A percentile compares a stretch with the other conserved stretches of the same genome.
Evolutionary conservation across 805 yeast genomes (phyloP).

Genomic region (Candida glaebosa): DNA sequence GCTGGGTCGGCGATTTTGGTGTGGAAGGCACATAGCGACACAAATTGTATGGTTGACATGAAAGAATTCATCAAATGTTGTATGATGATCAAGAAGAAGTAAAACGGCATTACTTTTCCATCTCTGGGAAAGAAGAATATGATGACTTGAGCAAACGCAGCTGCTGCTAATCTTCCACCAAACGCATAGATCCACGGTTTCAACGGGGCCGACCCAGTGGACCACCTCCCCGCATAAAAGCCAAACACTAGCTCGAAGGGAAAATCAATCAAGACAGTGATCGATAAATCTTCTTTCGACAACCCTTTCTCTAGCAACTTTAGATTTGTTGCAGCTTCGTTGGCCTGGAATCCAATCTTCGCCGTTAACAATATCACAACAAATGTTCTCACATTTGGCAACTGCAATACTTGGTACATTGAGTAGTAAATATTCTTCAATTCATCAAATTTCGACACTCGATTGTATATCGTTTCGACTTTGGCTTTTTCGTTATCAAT

Average conservation of each 20-base stretch:
- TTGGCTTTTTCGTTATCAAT: constrained; percentile 25
- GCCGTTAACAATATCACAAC: constrained; percentile 73
- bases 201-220: constrained; percentile 71
- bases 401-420: constrained; percentile 65
- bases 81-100: constrained; percentile 68
- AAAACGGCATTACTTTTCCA: constrained; percentile 45
- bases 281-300: constrained; percentile 87
- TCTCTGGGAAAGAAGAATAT: constrained; percentile 68
- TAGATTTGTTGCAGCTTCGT: constrained; percentile 92
- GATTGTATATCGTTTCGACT: constrained; percentile 24
- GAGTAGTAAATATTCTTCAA: constrained; percentile 56
- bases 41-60: constrained; percentile 94
- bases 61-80: constrained; percentile 87
- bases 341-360: constrained; percentile 91
- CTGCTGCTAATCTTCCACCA: constrained; percentile 75
- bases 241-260: constrained; percentile 96
- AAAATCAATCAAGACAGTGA: constrained; percentile 89
- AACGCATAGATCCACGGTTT: constrained; percentile 90
- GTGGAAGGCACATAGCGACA: constrained; percentile 90
- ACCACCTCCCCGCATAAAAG: constrained; percentile 94
- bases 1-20: constrained; percentile 93
- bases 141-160: constrained; percentile 67
- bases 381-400: constrained; percentile 70
- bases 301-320: constrained; percentile 89
- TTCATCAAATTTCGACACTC: constrained; percentile 16